Conservation (phyloP, 257 asterid species). For the Solanum raphanifolium region DNA sequence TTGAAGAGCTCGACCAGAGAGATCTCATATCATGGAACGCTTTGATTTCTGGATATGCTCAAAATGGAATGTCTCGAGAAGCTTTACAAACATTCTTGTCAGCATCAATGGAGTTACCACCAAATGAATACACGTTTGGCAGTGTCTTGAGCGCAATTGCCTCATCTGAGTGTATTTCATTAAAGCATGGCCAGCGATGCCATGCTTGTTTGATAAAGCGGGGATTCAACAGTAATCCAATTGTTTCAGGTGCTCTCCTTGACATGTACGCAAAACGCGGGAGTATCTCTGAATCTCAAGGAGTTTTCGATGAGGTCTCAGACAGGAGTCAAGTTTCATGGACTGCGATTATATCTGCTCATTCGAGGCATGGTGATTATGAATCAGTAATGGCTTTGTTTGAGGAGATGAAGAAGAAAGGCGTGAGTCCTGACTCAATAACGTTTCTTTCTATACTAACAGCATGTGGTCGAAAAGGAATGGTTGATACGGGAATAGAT, state of each 20-base stretch:
- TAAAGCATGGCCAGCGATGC: constrained; percentile 57
- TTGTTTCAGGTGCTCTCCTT: constrained; percentile 69
- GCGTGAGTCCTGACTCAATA: constrained; percentile 64
- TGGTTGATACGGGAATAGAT: constrained; percentile 52
- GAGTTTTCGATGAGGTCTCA: constrained; percentile 41
- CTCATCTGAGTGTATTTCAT: constrained; percentile 70
- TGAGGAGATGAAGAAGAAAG: constrained; percentile 44
- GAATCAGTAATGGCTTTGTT: constrained; percentile 61
- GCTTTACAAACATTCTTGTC: constrained; percentile 51
- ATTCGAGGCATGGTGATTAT: constrained; percentile 76
- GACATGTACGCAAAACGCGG: constrained; percentile 97
- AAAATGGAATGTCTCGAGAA: constrained; percentile 64
- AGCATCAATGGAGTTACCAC: constrained; percentile 36
- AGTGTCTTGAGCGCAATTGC: constrained; percentile 74
- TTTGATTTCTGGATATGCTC: constrained; percentile 59
- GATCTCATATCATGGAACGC: constrained; percentile 81
- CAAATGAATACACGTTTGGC: constrained; percentile 79
- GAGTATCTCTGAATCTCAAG: constrained; percentile 60
- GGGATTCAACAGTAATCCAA: constrained; percentile 45
- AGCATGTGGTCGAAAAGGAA: constrained; percentile 75
- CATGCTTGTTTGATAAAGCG: constrained; percentile 48
- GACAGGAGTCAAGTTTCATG: constrained; percentile 62
- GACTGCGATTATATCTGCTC: constrained; percentile 87
- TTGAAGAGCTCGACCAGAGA: constrained; percentile 48
- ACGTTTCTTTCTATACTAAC: constrained; percentile 78